Base-by-base conservation (phyloP, 495 filamentous ascomycete species). In the Venustampulla echinocandica region DNA sequence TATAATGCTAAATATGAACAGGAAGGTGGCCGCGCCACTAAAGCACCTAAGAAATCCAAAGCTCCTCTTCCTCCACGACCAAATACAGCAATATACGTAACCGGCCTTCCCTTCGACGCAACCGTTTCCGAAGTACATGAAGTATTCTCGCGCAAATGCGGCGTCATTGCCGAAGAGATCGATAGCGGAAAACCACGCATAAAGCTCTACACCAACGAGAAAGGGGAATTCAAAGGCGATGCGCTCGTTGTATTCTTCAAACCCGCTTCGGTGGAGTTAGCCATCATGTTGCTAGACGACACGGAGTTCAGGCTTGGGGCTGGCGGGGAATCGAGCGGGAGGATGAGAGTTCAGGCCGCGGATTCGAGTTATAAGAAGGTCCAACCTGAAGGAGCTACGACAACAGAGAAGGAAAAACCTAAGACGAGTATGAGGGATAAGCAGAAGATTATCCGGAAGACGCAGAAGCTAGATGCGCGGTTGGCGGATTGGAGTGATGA, bases 401-500 rank as follows among this genome's bases (percentile, higher is more conserved):
- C 53, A 54, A 37, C 48, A 24, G 49, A 60, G 44, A 66, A 81
- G 49, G 75, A 80, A 23, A 69, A 65, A 37, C 74, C 69, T 27
- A 64, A 69, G n/a, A 77, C 77, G 59, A 74, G 66, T 55, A 69
- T 69, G 37, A 80, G 81, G 58, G 79, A 84, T 25, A 89, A 87
- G 65, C 74, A 79, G 60, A 95, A 94, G 67, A 82, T 96, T 47
- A 89, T 89, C 55, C 80, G 79, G 56, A 87, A 88, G 57, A 90
- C 86, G 0, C 84, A 95, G 63, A 89, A 85, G 60, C 67, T 95
- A 39, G 84, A 87, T 55, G 89, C 84, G 56, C 89, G 90, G 69
- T 78, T 95, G 13, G 85, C 86, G 17, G 90, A 96, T 64, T 97
- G 90, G 90, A 79, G 82, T 62, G 90, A 95, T 53, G 86, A 90